Conservation (phyloP, 495 filamentous ascomycete species). For the Beverwykella pulmonaria region DNA sequence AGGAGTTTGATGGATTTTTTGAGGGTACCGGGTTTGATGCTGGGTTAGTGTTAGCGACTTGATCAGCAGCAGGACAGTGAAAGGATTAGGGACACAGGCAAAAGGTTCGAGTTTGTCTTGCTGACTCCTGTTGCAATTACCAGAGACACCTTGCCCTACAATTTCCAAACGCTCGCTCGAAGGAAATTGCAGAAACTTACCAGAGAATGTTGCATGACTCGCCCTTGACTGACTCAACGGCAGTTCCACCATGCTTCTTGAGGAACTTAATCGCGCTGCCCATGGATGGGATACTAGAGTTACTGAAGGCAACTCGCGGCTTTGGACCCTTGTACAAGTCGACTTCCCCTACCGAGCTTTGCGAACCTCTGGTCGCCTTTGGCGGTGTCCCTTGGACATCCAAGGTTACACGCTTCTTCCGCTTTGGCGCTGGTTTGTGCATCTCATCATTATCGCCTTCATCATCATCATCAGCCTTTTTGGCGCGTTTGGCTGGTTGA, state of each 20-base stretch:
- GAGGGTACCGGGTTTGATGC: conserved; percentile 45
- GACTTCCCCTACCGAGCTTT: not conserved
- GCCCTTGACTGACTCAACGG: conserved; percentile 32
- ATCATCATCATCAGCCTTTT: conserved; percentile 10
- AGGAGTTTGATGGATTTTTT: conserved; percentile 49
- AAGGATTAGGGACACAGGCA: too few relatives aligned
- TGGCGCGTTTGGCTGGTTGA: conserved; percentile 9
- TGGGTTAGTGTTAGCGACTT: conserved; percentile 11
- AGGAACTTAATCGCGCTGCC: conserved; percentile 42
- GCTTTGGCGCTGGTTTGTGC: not conserved
- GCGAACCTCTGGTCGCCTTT: not conserved
- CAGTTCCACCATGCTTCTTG: conserved; percentile 37
- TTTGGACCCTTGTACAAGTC: conserved; percentile 28
- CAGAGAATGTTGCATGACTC: conserved; percentile 44
- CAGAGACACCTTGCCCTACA: too few relatives aligned
- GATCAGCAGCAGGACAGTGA: too few relatives aligned
- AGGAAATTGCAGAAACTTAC: conserved; percentile 13
- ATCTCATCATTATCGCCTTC: not conserved
- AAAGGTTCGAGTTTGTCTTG: too few relatives aligned
- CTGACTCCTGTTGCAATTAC: too few relatives aligned
- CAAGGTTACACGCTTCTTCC: conserved; percentile 2
- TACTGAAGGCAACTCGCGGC: conserved; percentile 42
- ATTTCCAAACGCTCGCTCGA: not conserved
- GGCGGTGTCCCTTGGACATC: not conserved
- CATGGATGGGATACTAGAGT: conserved; percentile 33